A percentile compares a stretch with the other conserved stretches of the same genome.
phyloP scores from a whole-genome alignment of 768 basidiomycete genomes.

The Hemileccinum impolitum region DNA sequence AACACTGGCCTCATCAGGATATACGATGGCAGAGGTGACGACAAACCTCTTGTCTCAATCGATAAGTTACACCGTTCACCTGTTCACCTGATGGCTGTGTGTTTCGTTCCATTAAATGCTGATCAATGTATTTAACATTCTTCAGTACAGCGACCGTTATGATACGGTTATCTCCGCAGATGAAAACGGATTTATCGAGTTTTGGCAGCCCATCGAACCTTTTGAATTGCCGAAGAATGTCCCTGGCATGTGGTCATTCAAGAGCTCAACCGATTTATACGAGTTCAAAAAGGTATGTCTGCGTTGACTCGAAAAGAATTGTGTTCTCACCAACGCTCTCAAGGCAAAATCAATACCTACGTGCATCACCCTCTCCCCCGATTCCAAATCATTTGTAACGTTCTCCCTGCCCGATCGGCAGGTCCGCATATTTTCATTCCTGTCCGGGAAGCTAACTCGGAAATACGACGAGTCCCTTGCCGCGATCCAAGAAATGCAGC shows the following conservation, averaged over 20 bases:
- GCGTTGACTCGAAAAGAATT: neutral
- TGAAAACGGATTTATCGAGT: conserved; percentile 92
- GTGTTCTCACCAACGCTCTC: neutral
- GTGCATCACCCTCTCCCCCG: conserved; percentile 87
- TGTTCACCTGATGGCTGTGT: conserved; percentile 86
- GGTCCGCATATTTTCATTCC: conserved; percentile 90
- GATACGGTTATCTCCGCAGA: conserved; percentile 94
- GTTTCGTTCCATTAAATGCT: conserved; percentile 26
- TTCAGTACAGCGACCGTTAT: conserved; percentile 84
- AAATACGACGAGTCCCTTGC: conserved; percentile 93
- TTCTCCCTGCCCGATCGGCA: conserved; percentile 93
- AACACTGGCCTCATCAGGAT: conserved; percentile 72
- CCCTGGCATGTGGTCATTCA: conserved; percentile 82
- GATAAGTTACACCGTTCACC: conserved; percentile 81
- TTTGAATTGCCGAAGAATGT: conserved; percentile 80
- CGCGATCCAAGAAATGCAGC: conserved; percentile 98
- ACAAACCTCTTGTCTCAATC: conserved; percentile 70
- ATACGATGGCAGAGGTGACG: conserved; percentile 90
- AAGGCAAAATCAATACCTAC: conserved; percentile 92
- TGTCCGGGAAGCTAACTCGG: conserved; percentile 82
- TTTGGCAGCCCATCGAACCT: conserved; percentile 90
- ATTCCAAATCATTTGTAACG: conserved; percentile 85
- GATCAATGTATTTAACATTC: neutral
- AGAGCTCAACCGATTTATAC: conserved; percentile 89
- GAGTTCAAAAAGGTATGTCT: conserved; percentile 90